These are phyloP conservation scores for Phaeosphaeriaceae sp. DNA, from an alignment of 2,329 filamentous ascomycete genomes.

Conservation along the genomic window DNA sequence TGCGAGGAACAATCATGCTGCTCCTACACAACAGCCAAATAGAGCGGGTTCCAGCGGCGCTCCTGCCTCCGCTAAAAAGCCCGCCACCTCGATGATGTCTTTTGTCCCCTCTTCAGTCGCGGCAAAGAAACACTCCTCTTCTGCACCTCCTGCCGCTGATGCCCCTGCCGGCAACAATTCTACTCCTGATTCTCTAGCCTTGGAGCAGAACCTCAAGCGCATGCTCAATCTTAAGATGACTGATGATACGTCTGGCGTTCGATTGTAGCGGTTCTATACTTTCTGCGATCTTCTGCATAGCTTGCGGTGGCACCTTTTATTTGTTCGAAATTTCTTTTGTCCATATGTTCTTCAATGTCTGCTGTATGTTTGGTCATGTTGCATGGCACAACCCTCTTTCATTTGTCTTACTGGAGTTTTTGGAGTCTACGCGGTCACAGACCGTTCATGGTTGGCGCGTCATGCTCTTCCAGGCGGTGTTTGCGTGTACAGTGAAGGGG, in stretches of 20 bases:
- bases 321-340: conserved; percentile 28
- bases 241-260: conserved; percentile 29
- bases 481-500: conserved; percentile 14
- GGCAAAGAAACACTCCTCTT: conserved; percentile 38
- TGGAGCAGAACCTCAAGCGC: conserved; percentile 47
- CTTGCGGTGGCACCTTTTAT: conserved; percentile 23
- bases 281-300: conserved; percentile 35
- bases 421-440: conserved; percentile 15
- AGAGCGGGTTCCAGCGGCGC: conserved; percentile 20
- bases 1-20: conserved; percentile 19
- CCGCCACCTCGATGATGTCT: conserved; percentile 37
- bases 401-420: conserved; percentile 21
- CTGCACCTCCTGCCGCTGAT: conserved; percentile 21
- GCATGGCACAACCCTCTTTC: conserved; percentile 22
- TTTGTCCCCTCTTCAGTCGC: conserved; percentile 47
- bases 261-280: conserved; percentile 19
- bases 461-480: conserved; percentile 3
- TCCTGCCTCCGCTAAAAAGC: conserved; percentile 25
- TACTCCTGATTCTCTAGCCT: conserved; percentile 28
- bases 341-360: conserved; percentile 19
- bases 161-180: conserved; percentile 23
- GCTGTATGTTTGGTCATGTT: conserved; percentile 27
- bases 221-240: conserved; percentile 41
- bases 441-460: neutral
- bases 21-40: conserved; percentile 12